A percentile compares a stretch with the other conserved stretches of the same genome.
These are phyloP conservation scores for Chlorella vulgaris DNA, from an alignment of 139 green algal species.

Conservation along the genomic window DNA sequence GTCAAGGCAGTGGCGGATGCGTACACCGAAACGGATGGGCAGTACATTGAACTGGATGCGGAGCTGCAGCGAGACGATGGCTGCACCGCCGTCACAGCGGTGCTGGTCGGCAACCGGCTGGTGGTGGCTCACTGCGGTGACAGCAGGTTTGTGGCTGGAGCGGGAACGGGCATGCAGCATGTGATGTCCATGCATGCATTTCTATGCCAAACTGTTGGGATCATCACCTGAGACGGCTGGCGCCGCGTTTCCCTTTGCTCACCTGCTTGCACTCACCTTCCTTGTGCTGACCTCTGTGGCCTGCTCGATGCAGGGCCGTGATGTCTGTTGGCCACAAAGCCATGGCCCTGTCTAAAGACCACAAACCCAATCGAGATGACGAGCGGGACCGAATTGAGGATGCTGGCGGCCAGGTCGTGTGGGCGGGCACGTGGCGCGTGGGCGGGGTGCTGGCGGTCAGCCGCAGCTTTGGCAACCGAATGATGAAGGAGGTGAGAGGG, in stretches of 20 bases:
- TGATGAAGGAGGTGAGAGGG: constrained; percentile 90
- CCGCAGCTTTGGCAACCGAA: constrained; percentile 92
- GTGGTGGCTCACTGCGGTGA: constrained; percentile 93
- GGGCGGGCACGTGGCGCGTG: constrained; percentile 95
- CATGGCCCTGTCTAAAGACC: constrained; percentile 80
- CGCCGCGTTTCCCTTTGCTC: neutral
- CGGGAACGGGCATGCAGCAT: neutral
- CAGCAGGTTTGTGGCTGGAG: no score
- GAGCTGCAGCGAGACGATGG: constrained; percentile 39
- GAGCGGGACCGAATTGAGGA: constrained; percentile 92
- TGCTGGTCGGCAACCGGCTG: constrained; percentile 69
- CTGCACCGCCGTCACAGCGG: constrained; percentile 56
- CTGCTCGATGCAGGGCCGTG: neutral
- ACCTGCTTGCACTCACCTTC: neutral
- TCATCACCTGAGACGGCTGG: neutral
- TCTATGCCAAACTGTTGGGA: neutral
- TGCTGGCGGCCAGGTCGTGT: constrained; percentile 89
- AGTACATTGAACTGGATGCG: constrained; percentile 20
- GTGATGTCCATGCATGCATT: no score
- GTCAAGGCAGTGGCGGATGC: constrained; percentile 48
- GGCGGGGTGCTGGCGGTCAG: constrained; percentile 94
- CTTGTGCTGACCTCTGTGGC: no score
- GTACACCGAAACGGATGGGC: constrained; percentile 11
- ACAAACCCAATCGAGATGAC: constrained; percentile 94
- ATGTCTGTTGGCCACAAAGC: constrained; percentile 35